Base-by-base conservation (phyloP, 1,284 basidiomycete species). In the Pseudomicrostroma phylloplanum region DNA sequence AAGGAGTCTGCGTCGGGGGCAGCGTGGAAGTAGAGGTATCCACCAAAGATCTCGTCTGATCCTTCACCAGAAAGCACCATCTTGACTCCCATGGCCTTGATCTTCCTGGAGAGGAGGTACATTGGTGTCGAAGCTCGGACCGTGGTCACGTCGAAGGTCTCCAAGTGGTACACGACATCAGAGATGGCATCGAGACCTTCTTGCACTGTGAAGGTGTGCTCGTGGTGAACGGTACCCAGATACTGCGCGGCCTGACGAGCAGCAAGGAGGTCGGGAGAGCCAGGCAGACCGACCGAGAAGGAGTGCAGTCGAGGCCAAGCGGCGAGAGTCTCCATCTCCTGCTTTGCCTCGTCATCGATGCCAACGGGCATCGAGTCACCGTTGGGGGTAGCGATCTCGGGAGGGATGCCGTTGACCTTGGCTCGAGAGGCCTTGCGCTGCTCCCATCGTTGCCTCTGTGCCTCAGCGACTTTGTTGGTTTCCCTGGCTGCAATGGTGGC, bases 51-150 rank as follows among this genome's bases (percentile, higher is more conserved):
- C 82, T 99, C 96, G 76, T 99, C 96, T 64, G 90, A 92, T 39
- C 96, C 96, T 81, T 99, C 96, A 41, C 96, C 96, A 67, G 89
- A 92, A 46, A 99, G 85, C 2, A 99, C 96, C 96, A 99, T 99
- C 84, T 99, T 99, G 68, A 99, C 96, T 68, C 96, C 96, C 89
- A 93, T 98, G 1, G 96, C 94, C 83, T 98, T 99, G 84, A 98
- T 96, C 83, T 98, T 98, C 62, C 96, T 86, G 79, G 89, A 92
- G 64, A 98, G 86, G 41, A 99, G 86, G 80, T 94, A 94, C 92
- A 94, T 94, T 17, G 96, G 94, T 6, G 94, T 97, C 73, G 90
- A 93, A 4, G 96, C 96, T 62, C 96, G 89, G 59, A 97, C 92
- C 17, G 96, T 99, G 42, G 96, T 99, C 60, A 99, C 96, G 79